Conservation (phyloP, 495 filamentous ascomycete genomes). For the Chlorociboria aeruginascens region DNA sequence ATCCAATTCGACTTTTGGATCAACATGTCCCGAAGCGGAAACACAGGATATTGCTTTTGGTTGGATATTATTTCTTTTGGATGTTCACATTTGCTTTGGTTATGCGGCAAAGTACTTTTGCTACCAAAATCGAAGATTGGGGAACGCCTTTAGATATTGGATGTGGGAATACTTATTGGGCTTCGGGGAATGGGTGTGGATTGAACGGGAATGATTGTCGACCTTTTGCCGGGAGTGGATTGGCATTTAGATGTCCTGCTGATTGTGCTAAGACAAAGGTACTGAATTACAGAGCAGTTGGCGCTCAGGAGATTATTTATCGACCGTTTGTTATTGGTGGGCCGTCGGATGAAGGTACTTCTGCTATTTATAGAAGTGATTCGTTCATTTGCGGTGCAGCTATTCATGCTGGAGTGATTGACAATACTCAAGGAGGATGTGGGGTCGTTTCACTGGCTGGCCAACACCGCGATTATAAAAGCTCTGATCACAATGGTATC, state of each 20-base stretch:
- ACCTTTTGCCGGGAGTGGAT: conserved; percentile 58
- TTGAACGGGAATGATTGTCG: conserved; percentile 68
- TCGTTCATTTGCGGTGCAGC: conserved; percentile 75
- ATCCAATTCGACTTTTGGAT: conserved; percentile 51
- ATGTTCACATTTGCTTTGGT: conserved; percentile 58
- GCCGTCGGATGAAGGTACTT: conserved; percentile 32
- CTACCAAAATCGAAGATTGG: conserved; percentile 56
- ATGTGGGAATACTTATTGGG: conserved; percentile 56
- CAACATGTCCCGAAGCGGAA: conserved; percentile 48
- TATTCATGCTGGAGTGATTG: conserved; percentile 65
- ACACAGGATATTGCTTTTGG: conserved; percentile 46
- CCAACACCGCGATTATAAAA: conserved; percentile 46
- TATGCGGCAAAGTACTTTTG: conserved; percentile 48
- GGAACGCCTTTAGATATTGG: conserved; percentile 53
- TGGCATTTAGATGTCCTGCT: conserved; percentile 71
- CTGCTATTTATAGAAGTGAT: conserved; percentile 58
- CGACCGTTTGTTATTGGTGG: conserved; percentile 64
- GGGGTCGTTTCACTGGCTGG: conserved; percentile 62
- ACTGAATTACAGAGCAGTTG: conserved; percentile 62
- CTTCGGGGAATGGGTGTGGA: conserved; percentile 60
- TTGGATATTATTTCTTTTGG: conserved; percentile 57
- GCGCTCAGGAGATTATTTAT: conserved; percentile 60
- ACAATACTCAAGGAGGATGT: conserved; percentile 59
- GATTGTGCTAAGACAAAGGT: conserved; percentile 56
- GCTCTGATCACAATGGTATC: conserved; percentile 51